Evolutionary conservation across 2,329 filamentous ascomycete species (phyloP), one percentile per base, ranked within the genome.

Genomic region (Akanthomyces uredinophilus): DNA sequence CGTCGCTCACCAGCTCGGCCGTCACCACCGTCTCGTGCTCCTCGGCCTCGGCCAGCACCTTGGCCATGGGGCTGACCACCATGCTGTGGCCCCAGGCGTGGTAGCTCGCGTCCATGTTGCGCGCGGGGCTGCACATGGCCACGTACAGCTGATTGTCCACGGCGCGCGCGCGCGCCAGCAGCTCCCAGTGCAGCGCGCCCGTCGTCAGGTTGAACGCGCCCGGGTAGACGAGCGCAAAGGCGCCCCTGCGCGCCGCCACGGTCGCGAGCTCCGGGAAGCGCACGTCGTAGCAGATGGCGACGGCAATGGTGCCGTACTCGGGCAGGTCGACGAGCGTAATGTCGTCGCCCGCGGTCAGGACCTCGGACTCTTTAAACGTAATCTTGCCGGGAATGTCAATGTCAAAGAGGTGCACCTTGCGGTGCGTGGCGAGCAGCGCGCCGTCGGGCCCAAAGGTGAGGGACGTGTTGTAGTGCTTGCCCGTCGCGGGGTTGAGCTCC

Each of bases 171-270:
- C 91, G 84, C 1, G 88, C 94, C 69, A 90, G 85, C 67, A 99
- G 78, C 63, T 87, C 83, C 95, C 95, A 99, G 76, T 99, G 95
- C 74, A 98, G 76, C 6, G 90, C 88, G 0, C 95, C 95, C 0
- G 95, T 99, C 0, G 92, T 96, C 64, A 90, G 81, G 76, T 98
- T 99, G 82, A 99, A 99, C 1, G 95, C 95, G n/a, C 92, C 95
- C 0, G 95, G 95, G 75, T 97, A 98, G 20, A 98, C 74, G 60
- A 98, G 84, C 51, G 91, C 82, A 74, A 99, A 99, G 63, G 87
- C 89, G n/a, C 89, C 92, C 67, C 87, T 87, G 37, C 95, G 83
- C 22, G 94, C 91, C 0, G 94, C 94, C 62, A 98, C 88, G 72
- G 86, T 95, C 3, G 92, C 95, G 13, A 96, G 81, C 77, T 98